These are phyloP conservation scores for Lablab purpureus DNA, from an alignment of 306 rosid genomes.

Conservation along the genomic window DNA sequence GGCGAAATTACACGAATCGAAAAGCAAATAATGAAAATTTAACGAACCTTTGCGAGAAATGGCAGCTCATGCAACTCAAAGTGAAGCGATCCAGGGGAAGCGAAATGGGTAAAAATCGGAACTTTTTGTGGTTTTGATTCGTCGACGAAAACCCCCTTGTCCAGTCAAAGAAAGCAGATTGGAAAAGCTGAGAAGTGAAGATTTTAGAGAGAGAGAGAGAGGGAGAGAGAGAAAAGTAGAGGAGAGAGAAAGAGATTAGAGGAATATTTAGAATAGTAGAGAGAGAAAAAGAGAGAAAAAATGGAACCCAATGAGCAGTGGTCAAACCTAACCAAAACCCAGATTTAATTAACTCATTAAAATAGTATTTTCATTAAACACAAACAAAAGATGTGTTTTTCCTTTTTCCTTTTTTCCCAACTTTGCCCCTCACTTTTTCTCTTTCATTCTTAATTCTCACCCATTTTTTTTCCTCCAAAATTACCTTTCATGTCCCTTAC, in stretches of 20 bases:
- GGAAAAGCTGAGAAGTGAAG: conserved; percentile 55
- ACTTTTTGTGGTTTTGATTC: conserved; percentile 57
- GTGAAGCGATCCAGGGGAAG: conserved; percentile 41
- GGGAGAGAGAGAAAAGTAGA: conserved; percentile 29
- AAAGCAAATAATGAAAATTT: background rate
- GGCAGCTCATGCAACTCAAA: conserved; percentile 61
- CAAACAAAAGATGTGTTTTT: conserved; percentile 45
- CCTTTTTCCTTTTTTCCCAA: background rate
- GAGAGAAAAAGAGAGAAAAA: conserved; percentile 49
- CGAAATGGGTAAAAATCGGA: conserved; percentile 49
- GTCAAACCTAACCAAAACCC: conserved; percentile 81
- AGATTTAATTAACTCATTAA: conserved; percentile 58
- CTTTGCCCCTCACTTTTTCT: conserved; percentile 28
- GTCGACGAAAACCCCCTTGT: conserved; percentile 47
- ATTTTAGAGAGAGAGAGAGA: conserved; percentile 49
- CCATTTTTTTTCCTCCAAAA: background rate
- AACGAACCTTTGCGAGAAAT: conserved; percentile 47
- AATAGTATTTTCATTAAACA: conserved; percentile 50
- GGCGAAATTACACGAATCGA: conserved; percentile 24
- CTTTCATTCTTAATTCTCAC: background rate
- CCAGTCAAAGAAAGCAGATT: conserved; percentile 86
- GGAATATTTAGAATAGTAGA: conserved; percentile 46
- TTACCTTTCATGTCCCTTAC: conserved; percentile 22
- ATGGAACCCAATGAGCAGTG: conserved; percentile 69
- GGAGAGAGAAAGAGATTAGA: conserved; percentile 21